phyloP scores from a whole-genome alignment of 139 green algal genomes.

The Picochlorum sp. region DNA sequence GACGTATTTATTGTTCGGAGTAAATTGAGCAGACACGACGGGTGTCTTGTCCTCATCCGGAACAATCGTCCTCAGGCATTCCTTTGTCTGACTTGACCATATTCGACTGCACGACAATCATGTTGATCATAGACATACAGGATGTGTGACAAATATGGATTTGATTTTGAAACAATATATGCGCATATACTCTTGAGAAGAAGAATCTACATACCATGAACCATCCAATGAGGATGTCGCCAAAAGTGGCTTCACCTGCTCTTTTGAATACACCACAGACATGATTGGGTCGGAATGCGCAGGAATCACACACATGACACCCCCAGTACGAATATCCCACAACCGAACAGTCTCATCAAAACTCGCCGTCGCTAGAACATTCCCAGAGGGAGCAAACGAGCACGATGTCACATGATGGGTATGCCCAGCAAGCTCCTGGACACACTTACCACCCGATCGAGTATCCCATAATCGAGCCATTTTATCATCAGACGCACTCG shows the following conservation, averaged over 20 bases:
- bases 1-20: constrained; percentile 72
- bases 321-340: constrained; percentile 69
- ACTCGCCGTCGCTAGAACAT: constrained; percentile 72
- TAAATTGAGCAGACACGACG: constrained; percentile 70
- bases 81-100: constrained; percentile 55
- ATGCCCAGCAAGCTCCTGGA: constrained; percentile 61
- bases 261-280: constrained; percentile 64
- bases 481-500: constrained; percentile 52
- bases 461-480: constrained; percentile 59
- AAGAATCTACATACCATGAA: constrained; percentile 45
- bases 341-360: constrained; percentile 88
- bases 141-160: too few species aligned
- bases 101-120: constrained; percentile 1
- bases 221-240: constrained; percentile 74
- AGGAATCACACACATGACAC: constrained; percentile 56
- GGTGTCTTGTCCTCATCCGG: constrained; percentile 43
- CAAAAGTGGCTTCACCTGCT: constrained; percentile 52
- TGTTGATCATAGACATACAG: constrained; percentile 1
- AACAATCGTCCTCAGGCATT: constrained; percentile 77
- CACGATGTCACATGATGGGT: constrained; percentile 82
- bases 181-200: too few species aligned
- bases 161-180: too few species aligned
- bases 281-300: constrained; percentile 88
- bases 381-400: constrained; percentile 61
- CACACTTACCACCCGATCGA: constrained; percentile 30